Evolutionary conservation across 2,329 filamentous ascomycete genomes (phyloP).

Genomic region (Clarireedia hainanense): DNA sequence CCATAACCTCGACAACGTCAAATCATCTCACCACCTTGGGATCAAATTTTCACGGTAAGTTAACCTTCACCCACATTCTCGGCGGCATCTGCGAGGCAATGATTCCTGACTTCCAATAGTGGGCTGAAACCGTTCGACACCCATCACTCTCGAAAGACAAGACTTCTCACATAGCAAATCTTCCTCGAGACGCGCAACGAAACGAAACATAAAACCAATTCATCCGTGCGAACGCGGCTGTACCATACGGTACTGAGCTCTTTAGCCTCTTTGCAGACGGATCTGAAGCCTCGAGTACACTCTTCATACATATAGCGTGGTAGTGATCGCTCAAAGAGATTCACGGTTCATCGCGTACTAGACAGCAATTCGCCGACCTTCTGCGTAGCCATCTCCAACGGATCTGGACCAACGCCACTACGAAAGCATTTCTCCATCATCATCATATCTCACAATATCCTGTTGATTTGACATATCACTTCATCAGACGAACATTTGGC

Average conservation of each 20-base stretch:
- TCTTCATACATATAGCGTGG: background rate
- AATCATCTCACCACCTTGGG: background rate
- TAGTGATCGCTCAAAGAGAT: background rate
- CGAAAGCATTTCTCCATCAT: background rate
- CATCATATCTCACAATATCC: background rate
- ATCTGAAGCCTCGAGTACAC: background rate
- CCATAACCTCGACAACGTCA: slow-evolving; percentile 8
- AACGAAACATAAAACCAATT: background rate
- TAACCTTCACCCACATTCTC: background rate
- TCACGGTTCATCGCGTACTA: background rate
- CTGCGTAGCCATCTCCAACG: background rate
- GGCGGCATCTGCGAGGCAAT: background rate
- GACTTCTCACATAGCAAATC: background rate
- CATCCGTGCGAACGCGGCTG: background rate
- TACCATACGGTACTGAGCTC: too few species aligned
- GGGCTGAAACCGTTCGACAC: background rate
- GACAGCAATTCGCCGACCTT: background rate
- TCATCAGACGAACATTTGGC: slow-evolving; percentile 27
- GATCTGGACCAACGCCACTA: background rate
- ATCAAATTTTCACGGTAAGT: slow-evolving; percentile 2
- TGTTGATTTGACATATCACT: slow-evolving; percentile 13
- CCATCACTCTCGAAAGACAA: background rate
- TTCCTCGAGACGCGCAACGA: background rate
- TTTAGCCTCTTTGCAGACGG: background rate
- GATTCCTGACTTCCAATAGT: background rate